These are phyloP conservation scores for Nicotiana rustica DNA, from an alignment of 305 asterid species.

Conservation along the genomic window DNA sequence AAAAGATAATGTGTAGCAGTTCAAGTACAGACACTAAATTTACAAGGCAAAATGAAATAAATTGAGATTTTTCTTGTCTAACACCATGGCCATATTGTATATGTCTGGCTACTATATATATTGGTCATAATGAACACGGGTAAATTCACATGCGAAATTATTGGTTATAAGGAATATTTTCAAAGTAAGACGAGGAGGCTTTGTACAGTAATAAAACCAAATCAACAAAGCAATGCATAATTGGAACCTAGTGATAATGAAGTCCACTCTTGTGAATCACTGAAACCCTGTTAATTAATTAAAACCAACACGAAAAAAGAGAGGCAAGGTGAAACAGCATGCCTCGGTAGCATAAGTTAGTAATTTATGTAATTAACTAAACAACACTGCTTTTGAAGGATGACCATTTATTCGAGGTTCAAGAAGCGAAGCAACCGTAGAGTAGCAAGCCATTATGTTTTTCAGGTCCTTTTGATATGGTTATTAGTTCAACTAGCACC, in stretches of 20 bases:
- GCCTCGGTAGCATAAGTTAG: conserved; percentile 8
- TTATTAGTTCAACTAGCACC: conserved; percentile 17
- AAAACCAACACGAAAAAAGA: conserved; percentile 14
- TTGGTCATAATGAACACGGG: not conserved
- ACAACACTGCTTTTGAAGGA: conserved; percentile 26
- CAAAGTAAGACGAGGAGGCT: not conserved
- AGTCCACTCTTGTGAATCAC: conserved; percentile 15
- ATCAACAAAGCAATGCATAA: conserved; percentile 19
- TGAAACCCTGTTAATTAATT: conserved; percentile 7
- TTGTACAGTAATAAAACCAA: conserved; percentile 17
- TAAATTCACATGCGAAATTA: conserved; percentile 13
- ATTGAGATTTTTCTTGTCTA: conserved; percentile 28
- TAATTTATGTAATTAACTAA: conserved; percentile 19
- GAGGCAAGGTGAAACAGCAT: conserved; percentile 16
- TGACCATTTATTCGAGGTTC: not conserved
- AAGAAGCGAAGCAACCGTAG: conserved; percentile 19
- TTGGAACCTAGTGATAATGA: conserved; percentile 16
- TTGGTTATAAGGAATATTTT: conserved; percentile 18
- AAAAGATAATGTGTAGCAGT: conserved; percentile 37
- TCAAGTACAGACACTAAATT: conserved; percentile 27
- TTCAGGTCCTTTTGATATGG: not conserved
- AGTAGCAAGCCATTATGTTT: not conserved
- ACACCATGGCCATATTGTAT: conserved; percentile 32
- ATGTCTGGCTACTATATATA: conserved; percentile 23
- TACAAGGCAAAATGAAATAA: conserved; percentile 28